Evolutionary conservation across 2,329 filamentous ascomycete genomes (phyloP).

Genomic region (Cyanodermella asteris): DNA sequence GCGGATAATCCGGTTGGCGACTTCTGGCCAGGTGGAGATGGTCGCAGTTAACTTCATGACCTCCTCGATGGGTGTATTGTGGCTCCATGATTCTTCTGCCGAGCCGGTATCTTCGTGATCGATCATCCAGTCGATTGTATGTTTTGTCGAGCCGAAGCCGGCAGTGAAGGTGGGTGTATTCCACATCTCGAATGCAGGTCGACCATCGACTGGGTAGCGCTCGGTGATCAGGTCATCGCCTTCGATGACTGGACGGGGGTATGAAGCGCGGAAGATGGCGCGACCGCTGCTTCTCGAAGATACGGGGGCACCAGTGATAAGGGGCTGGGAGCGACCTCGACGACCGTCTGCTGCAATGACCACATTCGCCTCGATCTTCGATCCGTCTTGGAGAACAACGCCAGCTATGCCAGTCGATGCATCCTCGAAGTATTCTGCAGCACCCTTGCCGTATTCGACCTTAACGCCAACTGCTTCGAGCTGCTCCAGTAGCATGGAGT

Average conservation of each 20-base stretch:
- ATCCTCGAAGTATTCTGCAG: too few species aligned
- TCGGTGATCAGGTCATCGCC: too few species aligned
- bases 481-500: constrained; percentile 10
- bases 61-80: too few species aligned
- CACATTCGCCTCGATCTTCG: not conserved
- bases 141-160: too few species aligned
- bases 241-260: too few species aligned
- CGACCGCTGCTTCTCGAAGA: constrained; percentile 3
- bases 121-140: too few species aligned
- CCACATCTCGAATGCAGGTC: too few species aligned
- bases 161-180: too few species aligned
- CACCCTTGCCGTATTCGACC: constrained; percentile 14
- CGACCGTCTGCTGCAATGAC: constrained; percentile 1
- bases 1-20: constrained; percentile 7
- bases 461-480: constrained; percentile 11
- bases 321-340: not conserved
- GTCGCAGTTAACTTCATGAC: too few species aligned
- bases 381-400: constrained; percentile 10
- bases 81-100: too few species aligned
- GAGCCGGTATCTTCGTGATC: too few species aligned
- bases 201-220: too few species aligned
- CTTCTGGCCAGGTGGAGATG: constrained; percentile 2
- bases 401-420: constrained; percentile 9
- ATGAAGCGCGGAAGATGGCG: constrained; percentile 6
- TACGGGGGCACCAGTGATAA: not conserved